phyloP scores from a whole-genome alignment of 176 grass and related monocot species.

The Paspalum vaginatum region DNA sequence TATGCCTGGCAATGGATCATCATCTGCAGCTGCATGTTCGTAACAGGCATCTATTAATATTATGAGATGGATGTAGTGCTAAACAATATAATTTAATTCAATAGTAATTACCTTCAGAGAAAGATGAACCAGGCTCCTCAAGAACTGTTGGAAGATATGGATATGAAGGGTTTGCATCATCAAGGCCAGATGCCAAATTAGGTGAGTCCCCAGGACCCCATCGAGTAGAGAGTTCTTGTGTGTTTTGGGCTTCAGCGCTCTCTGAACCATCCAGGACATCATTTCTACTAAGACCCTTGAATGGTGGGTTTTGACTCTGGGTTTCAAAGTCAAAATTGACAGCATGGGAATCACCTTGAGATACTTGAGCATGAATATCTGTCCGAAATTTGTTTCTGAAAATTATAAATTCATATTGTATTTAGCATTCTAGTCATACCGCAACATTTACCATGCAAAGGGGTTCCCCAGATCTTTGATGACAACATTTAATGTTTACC shows the following conservation, averaged over 20 bases:
- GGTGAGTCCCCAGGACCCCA: constrained; percentile 68
- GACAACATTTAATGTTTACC: neutral
- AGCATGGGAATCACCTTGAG: constrained; percentile 45
- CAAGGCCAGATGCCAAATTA: constrained; percentile 59
- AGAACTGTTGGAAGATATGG: constrained; percentile 86
- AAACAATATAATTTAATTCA: constrained; percentile 31
- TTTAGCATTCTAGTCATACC: neutral
- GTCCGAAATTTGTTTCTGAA: constrained; percentile 48
- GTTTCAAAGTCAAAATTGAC: constrained; percentile 45
- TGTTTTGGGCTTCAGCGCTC: constrained; percentile 37
- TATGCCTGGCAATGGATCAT: constrained; percentile 86
- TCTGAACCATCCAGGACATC: constrained; percentile 55
- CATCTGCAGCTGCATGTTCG: constrained; percentile 67
- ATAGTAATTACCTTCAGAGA: constrained; percentile 81
- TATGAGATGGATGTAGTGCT: constrained; percentile 17
- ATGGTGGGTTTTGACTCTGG: constrained; percentile 52
- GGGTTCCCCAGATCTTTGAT: neutral
- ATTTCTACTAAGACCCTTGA: constrained; percentile 57
- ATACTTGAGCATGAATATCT: constrained; percentile 50
- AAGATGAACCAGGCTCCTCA: constrained; percentile 88
- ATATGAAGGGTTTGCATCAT: constrained; percentile 63
- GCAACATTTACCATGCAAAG: neutral
- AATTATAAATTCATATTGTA: neutral
- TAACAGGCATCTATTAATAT: constrained; percentile 3
- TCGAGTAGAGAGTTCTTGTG: constrained; percentile 54